phyloP scores from a whole-genome alignment of 2,329 filamentous ascomycete species.

The Diaporthe ilicicola region DNA sequence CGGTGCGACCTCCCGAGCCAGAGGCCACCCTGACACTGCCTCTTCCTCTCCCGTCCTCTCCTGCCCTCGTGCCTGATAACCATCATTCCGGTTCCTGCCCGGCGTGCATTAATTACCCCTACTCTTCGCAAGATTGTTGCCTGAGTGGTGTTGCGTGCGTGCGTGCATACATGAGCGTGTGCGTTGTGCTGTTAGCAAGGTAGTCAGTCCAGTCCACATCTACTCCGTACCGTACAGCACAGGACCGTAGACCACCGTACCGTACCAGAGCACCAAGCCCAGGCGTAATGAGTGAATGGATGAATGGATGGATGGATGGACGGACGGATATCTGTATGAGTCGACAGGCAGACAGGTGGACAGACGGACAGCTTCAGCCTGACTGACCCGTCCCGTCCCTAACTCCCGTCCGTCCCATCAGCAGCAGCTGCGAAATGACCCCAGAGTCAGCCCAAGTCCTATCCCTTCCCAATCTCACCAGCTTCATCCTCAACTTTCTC shows the following conservation, averaged over 20 bases:
- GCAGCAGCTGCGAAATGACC: slow-evolving; percentile 14
- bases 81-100: background rate
- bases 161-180: background rate
- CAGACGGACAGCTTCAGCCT: slow-evolving; percentile 19
- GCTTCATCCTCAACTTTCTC: background rate
- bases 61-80: slow-evolving; percentile 5
- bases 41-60: background rate
- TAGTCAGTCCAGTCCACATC: slow-evolving; percentile 5
- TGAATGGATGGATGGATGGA: background rate
- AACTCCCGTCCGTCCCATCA: background rate
- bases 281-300: background rate
- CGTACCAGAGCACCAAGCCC: background rate
- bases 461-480: slow-evolving; percentile 10
- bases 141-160: background rate
- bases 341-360: background rate
- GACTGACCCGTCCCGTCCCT: background rate
- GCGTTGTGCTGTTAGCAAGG: background rate
- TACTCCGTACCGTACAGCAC: background rate
- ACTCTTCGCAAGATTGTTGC: background rate
- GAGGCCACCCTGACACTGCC: background rate
- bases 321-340: background rate
- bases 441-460: slow-evolving; percentile 8
- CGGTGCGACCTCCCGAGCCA: slow-evolving; percentile 5
- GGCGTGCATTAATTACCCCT: background rate
- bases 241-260: background rate